Conservation (phyloP, 1,284 basidiomycete genomes). For the Melanopsichium pennsylvanicum region DNA sequence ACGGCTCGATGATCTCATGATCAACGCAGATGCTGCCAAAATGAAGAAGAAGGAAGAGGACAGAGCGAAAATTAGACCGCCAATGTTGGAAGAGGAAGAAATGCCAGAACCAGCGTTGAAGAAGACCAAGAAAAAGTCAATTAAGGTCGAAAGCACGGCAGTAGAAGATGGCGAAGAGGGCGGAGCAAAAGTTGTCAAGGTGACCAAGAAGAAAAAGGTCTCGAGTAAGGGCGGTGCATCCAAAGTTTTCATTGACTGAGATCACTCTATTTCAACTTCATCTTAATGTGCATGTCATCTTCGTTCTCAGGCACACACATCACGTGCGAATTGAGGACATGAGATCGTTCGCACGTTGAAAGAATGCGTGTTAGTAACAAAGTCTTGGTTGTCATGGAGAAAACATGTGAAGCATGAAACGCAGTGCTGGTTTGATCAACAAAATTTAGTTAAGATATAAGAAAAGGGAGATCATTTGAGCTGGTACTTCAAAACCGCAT, state of each 20-base stretch:
- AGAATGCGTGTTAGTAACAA: too few relatives aligned
- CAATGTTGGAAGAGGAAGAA: constrained; percentile 40
- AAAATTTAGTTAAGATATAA: too few relatives aligned
- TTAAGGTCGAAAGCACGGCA: background rate
- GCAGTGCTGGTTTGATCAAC: too few relatives aligned
- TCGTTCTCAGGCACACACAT: too few relatives aligned
- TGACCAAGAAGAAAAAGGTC: constrained; percentile 31
- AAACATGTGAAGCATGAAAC: too few relatives aligned
- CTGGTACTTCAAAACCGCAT: constrained; percentile 36
- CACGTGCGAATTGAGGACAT: too few relatives aligned
- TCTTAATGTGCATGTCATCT: too few relatives aligned
- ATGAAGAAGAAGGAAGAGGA: background rate
- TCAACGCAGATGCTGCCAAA: background rate
- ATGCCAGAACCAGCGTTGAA: constrained; percentile 21
- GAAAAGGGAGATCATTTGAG: constrained; percentile 1
- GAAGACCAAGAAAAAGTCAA: constrained; percentile 15
- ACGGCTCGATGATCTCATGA: constrained; percentile 32
- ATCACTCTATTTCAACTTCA: too few relatives aligned
- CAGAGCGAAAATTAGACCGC: constrained; percentile 1
- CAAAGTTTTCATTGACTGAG: constrained; percentile 18
- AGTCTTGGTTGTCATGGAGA: too few relatives aligned
- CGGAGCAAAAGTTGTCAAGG: constrained; percentile 21
- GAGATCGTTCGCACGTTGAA: too few relatives aligned
- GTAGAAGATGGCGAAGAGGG: background rate
- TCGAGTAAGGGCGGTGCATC: background rate